These are phyloP conservation scores for Torulaspora indica DNA, from an alignment of 805 yeast species.

Conservation along the genomic window DNA sequence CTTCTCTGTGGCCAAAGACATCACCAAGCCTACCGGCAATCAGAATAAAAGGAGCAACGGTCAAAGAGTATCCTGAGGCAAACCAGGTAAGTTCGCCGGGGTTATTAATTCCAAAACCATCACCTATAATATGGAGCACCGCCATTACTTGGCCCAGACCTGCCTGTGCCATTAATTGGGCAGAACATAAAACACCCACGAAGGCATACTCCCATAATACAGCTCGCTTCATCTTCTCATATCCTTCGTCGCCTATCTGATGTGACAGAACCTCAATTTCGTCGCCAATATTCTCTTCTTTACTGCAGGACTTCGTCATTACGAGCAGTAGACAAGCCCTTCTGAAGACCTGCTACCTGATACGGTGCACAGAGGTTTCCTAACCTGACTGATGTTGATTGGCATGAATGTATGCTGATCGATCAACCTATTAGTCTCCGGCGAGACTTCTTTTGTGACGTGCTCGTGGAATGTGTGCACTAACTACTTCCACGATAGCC, in stretches of 20 bases:
- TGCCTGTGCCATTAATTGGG: conserved; percentile 23
- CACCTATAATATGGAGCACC: conserved; percentile 18
- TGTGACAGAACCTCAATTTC: not conserved
- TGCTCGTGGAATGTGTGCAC: not conserved
- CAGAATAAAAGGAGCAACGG: conserved; percentile 59
- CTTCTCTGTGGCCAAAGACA: conserved; percentile 53
- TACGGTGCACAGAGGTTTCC: not conserved
- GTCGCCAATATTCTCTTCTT: not conserved
- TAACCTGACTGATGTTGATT: not conserved
- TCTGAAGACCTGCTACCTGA: not conserved
- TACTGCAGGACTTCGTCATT: not conserved
- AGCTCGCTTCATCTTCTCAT: not conserved
- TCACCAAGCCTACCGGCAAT: conserved; percentile 70
- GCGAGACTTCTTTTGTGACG: not conserved
- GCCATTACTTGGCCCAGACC: conserved; percentile 21
- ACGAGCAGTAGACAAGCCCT: not conserved
- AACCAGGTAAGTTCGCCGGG: conserved; percentile 23
- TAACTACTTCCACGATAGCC: not conserved
- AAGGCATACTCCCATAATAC: conserved; percentile 8
- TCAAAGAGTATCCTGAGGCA: conserved; percentile 17
- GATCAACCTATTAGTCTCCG: not conserved
- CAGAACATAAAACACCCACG: conserved; percentile 12
- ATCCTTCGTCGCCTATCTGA: not conserved
- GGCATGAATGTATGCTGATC: not conserved
- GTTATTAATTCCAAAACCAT: conserved; percentile 14